Evolutionary conservation across 352 stramenopile genomes (phyloP), one percentile per base, ranked within the genome.

Genomic region (Phytophthora agathidicida): DNA sequence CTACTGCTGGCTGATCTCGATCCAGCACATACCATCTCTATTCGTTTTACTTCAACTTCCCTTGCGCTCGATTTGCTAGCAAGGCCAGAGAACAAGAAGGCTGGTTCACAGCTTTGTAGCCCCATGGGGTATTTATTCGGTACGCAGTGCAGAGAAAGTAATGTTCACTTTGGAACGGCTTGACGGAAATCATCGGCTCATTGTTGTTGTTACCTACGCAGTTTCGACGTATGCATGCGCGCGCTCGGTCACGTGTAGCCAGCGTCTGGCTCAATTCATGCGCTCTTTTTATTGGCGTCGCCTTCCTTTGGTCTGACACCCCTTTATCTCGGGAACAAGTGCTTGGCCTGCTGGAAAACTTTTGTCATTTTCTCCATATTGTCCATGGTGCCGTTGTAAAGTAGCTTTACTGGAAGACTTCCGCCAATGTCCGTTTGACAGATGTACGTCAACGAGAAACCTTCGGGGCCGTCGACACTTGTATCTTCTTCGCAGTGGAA

Each of bases 291-390:
- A n/a, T n/a, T 28, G 23, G 27, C 27, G 10, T 32, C 6, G 27
- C n/a, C n/a, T 32, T 32, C 27, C 8, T 11, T 8, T 2, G 13
- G 24, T 28, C 7, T 17, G 1, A 45, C 22, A 33, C 22, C 7
- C 16, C 14, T 48, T 67, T 44, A 58, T 53, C 19, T 69, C 17
- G 26, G 45, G 41, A 84, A 83, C 23, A 77, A 45, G 47, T 72
- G 69, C 16, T 71, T 54, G 7, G 72, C 73, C 10, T 80, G 57
- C 17, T 67, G 61, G 52, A 83, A 84, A 19, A 75, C 62, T 42
- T 79, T 82, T 26, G 80, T 65, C 57, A 86, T 73, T 49, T 86
- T 87, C 33, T 75, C 64, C 71, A 87, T 77, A 53, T 71, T 85
- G 72, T 88, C 78, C 23, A 82, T 70, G 32, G 70, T 81, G 33